A percentile compares a stretch with the other conserved stretches of the same genome.
These are phyloP conservation scores for Colletotrichum viniferum DNA, from an alignment of 2,329 filamentous ascomycete genomes.

Conservation along the genomic window DNA sequence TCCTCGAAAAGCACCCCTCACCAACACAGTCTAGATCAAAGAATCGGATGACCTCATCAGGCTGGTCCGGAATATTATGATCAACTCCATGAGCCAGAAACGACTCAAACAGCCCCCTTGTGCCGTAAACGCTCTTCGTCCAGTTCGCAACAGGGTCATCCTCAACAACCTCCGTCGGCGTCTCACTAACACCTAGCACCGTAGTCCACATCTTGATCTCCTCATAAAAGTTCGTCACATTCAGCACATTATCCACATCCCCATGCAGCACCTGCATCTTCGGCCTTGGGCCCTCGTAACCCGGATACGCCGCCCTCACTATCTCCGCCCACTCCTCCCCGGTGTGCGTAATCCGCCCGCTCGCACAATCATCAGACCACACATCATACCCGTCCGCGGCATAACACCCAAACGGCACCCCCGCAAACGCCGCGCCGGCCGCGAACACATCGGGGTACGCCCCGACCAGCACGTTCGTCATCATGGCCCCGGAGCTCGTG, in stretches of 20 bases:
- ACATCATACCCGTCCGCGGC: constrained; percentile 40
- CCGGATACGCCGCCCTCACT: constrained; percentile 49
- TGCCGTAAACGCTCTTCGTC: constrained; percentile 24
- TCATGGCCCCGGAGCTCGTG: constrained; percentile 58
- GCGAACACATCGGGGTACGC: constrained; percentile 58
- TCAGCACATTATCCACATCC: constrained; percentile 52
- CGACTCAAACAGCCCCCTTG: constrained; percentile 18
- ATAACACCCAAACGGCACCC: constrained; percentile 54
- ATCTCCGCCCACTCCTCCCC: constrained; percentile 36
- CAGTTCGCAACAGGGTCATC: constrained; percentile 7
- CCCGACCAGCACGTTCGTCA: constrained; percentile 57
- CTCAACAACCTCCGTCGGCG: constrained; percentile 7
- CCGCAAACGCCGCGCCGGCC: constrained; percentile 50
- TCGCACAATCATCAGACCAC: constrained; percentile 59
- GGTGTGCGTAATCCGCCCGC: constrained; percentile 45
- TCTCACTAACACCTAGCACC: constrained; percentile 25
- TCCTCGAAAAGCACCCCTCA: constrained; percentile 22
- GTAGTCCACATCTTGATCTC: constrained; percentile 58
- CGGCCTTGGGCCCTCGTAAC: constrained; percentile 54
- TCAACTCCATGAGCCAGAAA: constrained; percentile 20
- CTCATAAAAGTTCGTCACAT: constrained; percentile 58
- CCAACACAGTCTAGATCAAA: constrained; percentile 23
- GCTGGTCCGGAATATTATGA: constrained; percentile 22
- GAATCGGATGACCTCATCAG: constrained; percentile 23
- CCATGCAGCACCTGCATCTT: constrained; percentile 65